Conservation (phyloP, 441 rosid species). For the Erodium moschatum region DNA sequence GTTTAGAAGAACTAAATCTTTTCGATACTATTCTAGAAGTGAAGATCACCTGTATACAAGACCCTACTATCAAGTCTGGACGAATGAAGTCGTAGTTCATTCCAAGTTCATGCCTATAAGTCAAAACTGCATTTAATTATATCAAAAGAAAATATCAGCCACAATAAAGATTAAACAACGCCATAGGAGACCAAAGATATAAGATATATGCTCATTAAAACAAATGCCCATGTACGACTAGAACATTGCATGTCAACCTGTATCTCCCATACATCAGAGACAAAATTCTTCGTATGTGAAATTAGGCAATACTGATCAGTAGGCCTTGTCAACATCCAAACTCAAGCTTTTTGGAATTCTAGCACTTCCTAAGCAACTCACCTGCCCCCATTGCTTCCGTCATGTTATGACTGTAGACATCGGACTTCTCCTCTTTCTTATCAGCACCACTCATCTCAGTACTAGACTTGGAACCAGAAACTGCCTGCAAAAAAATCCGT, state of each 20-base stretch:
- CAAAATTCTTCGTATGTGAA: no score
- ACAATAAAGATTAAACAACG: not conserved
- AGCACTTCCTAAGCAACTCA: constrained; percentile 22
- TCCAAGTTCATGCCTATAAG: constrained; percentile 85
- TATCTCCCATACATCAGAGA: no score
- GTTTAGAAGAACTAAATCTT: not conserved
- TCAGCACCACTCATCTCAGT: constrained; percentile 43
- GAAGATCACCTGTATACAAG: constrained; percentile 72
- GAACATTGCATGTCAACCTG: no score
- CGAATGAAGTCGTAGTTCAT: constrained; percentile 77
- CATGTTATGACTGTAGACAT: constrained; percentile 72
- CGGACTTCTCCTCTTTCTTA: constrained; percentile 55
- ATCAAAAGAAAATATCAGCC: constrained; percentile 13
- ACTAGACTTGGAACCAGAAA: constrained; percentile 58
- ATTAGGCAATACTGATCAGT: no score
- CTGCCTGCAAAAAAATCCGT: constrained; percentile 46
- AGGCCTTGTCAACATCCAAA: not conserved
- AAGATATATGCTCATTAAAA: not conserved
- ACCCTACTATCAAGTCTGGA: constrained; percentile 86
- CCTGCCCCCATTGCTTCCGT: constrained; percentile 98
- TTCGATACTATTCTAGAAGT: constrained; percentile 7
- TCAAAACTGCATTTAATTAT: constrained; percentile 52
- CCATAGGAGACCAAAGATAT: constrained; percentile 3
- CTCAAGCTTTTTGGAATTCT: not conserved
- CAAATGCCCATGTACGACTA: no score